phyloP scores from a whole-genome alignment of 371 early-diverging fungal species.

The Lichtheimia ramosa region DNA sequence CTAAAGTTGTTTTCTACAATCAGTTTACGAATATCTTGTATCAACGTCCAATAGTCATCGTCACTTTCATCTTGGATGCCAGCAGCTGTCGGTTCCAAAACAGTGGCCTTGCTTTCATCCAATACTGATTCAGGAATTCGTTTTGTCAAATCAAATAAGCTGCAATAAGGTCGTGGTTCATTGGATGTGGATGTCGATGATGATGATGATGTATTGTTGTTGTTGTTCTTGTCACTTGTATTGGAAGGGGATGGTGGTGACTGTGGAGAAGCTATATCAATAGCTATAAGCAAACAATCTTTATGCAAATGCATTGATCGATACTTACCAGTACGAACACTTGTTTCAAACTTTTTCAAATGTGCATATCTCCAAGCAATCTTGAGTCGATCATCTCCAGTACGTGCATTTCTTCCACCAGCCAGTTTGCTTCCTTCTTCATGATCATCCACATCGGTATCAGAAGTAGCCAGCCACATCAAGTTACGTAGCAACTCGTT shows the following conservation, averaged over 20 bases:
- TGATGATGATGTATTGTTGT: constrained; percentile 1
- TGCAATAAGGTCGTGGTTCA: constrained; percentile 62
- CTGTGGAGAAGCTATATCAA: constrained; percentile 18
- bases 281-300: neutral
- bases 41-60: constrained; percentile 59
- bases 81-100: constrained; percentile 35
- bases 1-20: constrained; percentile 67
- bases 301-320: neutral
- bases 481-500: constrained; percentile 55
- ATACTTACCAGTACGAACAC: constrained; percentile 35
- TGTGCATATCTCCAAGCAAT: constrained; percentile 95
- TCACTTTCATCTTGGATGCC: constrained; percentile 22
- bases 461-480: constrained; percentile 60
- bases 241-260: constrained; percentile 2
- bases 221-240: neutral
- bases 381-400: constrained; percentile 65
- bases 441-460: constrained; percentile 46
- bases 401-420: constrained; percentile 24
- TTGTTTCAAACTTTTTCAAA: constrained; percentile 65
- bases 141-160: constrained; percentile 79
- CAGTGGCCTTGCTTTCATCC: constrained; percentile 43
- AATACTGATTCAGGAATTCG: constrained; percentile 51
- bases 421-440: constrained; percentile 23
- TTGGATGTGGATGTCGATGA: neutral
- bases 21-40: constrained; percentile 55